A percentile compares a stretch with the other conserved stretches of the same genome.
Evolutionary conservation across 2,329 filamentous ascomycete species (phyloP).

Genomic region (Fusarium acutatum): DNA sequence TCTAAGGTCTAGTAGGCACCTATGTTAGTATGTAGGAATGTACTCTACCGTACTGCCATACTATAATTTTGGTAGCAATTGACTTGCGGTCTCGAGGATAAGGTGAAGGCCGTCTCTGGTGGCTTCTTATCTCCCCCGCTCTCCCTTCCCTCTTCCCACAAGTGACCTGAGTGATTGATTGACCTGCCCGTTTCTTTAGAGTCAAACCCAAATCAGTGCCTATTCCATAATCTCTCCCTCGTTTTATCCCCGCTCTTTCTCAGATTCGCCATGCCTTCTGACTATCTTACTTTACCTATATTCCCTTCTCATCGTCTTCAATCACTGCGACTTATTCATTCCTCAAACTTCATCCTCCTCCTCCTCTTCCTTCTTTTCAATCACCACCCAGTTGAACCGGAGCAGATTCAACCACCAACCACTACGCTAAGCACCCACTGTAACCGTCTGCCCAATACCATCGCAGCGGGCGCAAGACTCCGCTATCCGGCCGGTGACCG

Average conservation of each 20-base stretch:
- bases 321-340: background rate
- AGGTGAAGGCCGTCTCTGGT: slow-evolving; percentile 1
- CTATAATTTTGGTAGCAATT: slow-evolving; percentile 6
- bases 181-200: slow-evolving; percentile 7
- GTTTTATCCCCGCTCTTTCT: background rate
- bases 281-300: background rate
- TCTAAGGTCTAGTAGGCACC: background rate
- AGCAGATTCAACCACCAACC: slow-evolving; percentile 7
- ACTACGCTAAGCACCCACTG: slow-evolving; percentile 21
- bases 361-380: background rate
- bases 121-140: slow-evolving; percentile 33
- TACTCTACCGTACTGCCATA: background rate
- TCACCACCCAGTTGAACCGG: background rate
- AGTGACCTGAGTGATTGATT: slow-evolving; percentile 2
- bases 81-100: slow-evolving; percentile 3
- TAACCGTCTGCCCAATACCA: slow-evolving; percentile 24
- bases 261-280: background rate
- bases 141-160: slow-evolving; percentile 13
- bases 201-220: slow-evolving; percentile 1
- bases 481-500: slow-evolving; percentile 35
- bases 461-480: slow-evolving; percentile 28
- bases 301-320: background rate
- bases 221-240: background rate
- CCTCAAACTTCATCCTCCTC: background rate
- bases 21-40: background rate